phyloP scores from a whole-genome alignment of 1,284 basidiomycete genomes.

The Leccinum angustisporum region DNA sequence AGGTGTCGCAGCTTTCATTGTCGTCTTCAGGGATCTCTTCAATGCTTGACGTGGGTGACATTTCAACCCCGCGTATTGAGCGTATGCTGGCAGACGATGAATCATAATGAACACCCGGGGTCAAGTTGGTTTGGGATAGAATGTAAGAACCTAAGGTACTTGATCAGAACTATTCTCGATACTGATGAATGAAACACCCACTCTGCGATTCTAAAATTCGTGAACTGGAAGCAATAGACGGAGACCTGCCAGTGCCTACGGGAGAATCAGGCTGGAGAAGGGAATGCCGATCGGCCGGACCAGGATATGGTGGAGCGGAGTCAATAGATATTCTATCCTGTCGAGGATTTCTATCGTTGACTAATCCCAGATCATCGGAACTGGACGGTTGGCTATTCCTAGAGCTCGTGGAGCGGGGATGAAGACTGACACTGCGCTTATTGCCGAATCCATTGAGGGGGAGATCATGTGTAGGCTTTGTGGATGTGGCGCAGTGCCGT shows the following conservation, averaged over 20 bases:
- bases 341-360: background rate
- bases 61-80: conserved; percentile 15
- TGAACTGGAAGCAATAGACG: conserved; percentile 13
- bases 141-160: conserved; percentile 14
- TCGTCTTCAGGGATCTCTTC: conserved; percentile 38
- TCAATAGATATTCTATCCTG: conserved; percentile 2
- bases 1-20: background rate
- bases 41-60: conserved; percentile 40
- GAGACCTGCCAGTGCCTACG: conserved; percentile 12
- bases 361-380: conserved; percentile 5
- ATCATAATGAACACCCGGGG: conserved; percentile 3
- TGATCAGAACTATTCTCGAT: conserved; percentile 1
- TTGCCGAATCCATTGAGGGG: background rate
- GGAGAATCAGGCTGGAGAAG: background rate
- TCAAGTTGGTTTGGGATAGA: conserved; percentile 1
- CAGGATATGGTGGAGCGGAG: conserved; percentile 21
- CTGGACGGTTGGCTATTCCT: conserved; percentile 4
- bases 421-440: conserved; percentile 17
- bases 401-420: conserved; percentile 5
- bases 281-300: background rate
- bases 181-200: conserved; percentile 6
- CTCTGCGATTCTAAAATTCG: conserved; percentile 12
- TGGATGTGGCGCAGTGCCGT: conserved; percentile 9
- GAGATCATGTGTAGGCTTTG: conserved; percentile 4
- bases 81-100: conserved; percentile 27